phyloP scores from a whole-genome alignment of 2,329 filamentous ascomycete species.

The Paecilomyces variotii region DNA sequence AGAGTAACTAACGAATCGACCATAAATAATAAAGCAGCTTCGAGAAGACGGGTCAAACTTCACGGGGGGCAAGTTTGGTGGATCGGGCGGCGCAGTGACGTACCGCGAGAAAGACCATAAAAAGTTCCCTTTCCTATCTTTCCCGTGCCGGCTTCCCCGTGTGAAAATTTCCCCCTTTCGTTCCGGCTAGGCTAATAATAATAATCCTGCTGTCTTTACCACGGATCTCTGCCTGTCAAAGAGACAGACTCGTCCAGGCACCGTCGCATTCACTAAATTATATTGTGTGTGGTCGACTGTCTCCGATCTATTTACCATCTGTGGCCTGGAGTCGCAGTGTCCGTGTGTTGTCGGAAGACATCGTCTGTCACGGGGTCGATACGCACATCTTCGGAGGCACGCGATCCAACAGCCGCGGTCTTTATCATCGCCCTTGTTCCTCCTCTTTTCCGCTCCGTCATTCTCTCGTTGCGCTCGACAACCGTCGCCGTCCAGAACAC shows the following conservation, averaged over 20 bases:
- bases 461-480: slow-evolving; percentile 7
- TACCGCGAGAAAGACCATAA: not conserved
- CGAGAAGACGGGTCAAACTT: too few species aligned
- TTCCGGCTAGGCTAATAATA: not conserved
- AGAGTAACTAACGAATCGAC: not conserved
- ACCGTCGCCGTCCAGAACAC: not conserved
- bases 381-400: not conserved
- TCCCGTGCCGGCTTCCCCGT: not conserved
- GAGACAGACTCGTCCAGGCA: not conserved
- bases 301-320: not conserved
- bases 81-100: not conserved
- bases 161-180: not conserved
- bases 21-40: not conserved
- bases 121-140: not conserved
- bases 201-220: not conserved
- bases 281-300: too few species aligned
- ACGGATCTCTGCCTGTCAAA: not conserved
- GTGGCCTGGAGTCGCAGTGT: not conserved
- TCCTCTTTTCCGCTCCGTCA: slow-evolving; percentile 13
- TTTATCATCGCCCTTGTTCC: slow-evolving; percentile 11
- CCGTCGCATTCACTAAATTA: not conserved
- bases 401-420: not conserved
- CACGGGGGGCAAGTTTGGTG: too few species aligned
- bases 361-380: not conserved
- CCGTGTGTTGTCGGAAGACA: not conserved